Percentiles rank a stretch among this genome's conserved stretches.
Conservation (phyloP, 257 asterid genomes). For the Hygrophila difformis region DNA sequence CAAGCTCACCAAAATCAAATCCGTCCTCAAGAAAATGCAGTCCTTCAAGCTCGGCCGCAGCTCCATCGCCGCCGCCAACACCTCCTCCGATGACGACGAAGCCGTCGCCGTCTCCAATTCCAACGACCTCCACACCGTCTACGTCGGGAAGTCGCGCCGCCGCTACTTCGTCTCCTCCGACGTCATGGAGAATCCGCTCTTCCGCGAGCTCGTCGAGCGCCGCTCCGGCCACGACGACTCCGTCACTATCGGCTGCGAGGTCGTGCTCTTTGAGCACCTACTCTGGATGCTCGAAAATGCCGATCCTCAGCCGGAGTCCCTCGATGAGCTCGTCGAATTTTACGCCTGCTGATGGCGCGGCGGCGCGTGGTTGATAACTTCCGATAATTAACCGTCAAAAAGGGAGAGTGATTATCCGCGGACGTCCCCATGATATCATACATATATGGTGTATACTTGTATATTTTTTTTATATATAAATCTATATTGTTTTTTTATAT, state of each 20-base stretch:
- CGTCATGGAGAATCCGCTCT: slow-evolving; percentile 67
- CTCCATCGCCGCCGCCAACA: slow-evolving; percentile 15
- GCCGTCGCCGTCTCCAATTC: slow-evolving; percentile 24
- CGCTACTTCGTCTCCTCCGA: slow-evolving; percentile 67
- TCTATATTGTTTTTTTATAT: too few relatives aligned
- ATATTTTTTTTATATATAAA: neutral
- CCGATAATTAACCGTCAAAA: neutral
- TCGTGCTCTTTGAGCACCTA: slow-evolving; percentile 57
- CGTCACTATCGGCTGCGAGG: slow-evolving; percentile 45
- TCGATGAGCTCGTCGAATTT: slow-evolving; percentile 53
- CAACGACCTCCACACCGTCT: slow-evolving; percentile 52
- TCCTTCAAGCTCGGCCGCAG: slow-evolving; percentile 70
- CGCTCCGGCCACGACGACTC: slow-evolving; percentile 13
- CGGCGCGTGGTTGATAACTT: neutral
- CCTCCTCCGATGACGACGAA: slow-evolving; percentile 34
- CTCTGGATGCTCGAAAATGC: slow-evolving; percentile 75
- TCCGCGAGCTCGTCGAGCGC: slow-evolving; percentile 65
- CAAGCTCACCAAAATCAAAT: slow-evolving; percentile 73
- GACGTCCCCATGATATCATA: neutral
- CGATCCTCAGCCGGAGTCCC: slow-evolving; percentile 55
- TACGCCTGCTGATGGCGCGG: slow-evolving; percentile 38
- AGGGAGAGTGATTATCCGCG: slow-evolving; percentile 1
- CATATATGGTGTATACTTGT: slow-evolving; percentile 2
- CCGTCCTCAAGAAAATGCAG: slow-evolving; percentile 82
- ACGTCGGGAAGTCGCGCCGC: slow-evolving; percentile 86